Evolutionary conservation across 768 basidiomycete species (phyloP).

Genomic region (Arthromyces matolae): DNA sequence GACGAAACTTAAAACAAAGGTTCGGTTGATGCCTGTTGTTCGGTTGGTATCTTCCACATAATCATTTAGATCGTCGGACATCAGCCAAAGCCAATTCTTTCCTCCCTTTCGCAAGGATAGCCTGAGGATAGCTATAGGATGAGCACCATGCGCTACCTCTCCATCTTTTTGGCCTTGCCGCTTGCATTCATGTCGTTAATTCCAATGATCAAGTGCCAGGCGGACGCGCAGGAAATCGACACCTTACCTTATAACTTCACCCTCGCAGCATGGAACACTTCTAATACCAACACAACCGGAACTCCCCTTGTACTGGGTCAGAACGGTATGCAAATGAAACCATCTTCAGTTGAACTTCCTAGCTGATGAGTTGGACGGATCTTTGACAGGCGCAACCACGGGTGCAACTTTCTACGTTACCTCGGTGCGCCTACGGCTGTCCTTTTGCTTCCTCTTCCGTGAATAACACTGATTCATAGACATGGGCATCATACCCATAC

Average conservation of each 20-base stretch:
- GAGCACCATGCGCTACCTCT: too few relatives aligned
- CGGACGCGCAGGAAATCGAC: too few relatives aligned
- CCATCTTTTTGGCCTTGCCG: too few relatives aligned
- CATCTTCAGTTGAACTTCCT: not conserved
- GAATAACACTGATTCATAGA: slow-evolving; percentile 25
- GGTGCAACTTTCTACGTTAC: slow-evolving; percentile 40
- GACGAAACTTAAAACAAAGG: too few relatives aligned
- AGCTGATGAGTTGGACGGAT: not conserved
- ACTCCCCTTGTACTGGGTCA: slow-evolving; percentile 43
- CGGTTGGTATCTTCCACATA: too few relatives aligned
- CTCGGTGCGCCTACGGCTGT: slow-evolving; percentile 31
- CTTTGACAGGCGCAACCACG: slow-evolving; percentile 28
- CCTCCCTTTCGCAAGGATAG: too few relatives aligned
- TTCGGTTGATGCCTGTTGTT: too few relatives aligned
- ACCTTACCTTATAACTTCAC: slow-evolving; percentile 38
- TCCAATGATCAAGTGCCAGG: too few relatives aligned
- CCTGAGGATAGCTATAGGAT: too few relatives aligned
- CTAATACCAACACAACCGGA: slow-evolving; percentile 43
- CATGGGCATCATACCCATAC: slow-evolving; percentile 47
- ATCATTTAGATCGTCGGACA: too few relatives aligned
- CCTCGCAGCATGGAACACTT: slow-evolving; percentile 41
- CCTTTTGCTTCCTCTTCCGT: not conserved
- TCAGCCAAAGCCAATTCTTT: too few relatives aligned
- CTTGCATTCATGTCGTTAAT: too few relatives aligned
- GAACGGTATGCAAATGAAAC: slow-evolving; percentile 23